A percentile compares a stretch with the other conserved stretches of the same genome.
phyloP scores from a whole-genome alignment of 805 yeast species.

The Millerago galiae region DNA sequence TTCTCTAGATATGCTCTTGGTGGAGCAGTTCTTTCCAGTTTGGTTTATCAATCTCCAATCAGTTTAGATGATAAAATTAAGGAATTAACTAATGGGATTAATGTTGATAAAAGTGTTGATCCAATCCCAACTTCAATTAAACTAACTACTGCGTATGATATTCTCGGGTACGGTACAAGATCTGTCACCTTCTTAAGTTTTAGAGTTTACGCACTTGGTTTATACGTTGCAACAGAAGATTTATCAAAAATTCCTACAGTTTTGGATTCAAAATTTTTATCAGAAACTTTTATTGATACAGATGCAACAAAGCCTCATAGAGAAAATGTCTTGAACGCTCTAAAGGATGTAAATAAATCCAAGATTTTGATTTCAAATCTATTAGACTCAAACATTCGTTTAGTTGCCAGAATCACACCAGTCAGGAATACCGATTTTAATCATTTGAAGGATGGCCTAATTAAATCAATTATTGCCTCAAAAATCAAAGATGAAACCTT shows the following conservation, averaged over 20 bases:
- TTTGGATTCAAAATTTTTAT: constrained; percentile 37
- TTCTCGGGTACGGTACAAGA: constrained; percentile 78
- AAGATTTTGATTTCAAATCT: constrained; percentile 48
- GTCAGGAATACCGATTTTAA: constrained; percentile 86
- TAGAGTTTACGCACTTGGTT: constrained; percentile 83
- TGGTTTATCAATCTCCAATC: background rate
- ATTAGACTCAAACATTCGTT: constrained; percentile 51
- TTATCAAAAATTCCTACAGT: constrained; percentile 32
- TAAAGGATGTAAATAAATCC: constrained; percentile 48
- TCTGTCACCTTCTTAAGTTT: constrained; percentile 75
- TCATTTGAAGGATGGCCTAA: constrained; percentile 84
- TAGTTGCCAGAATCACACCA: constrained; percentile 76
- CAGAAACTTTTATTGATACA: constrained; percentile 30
- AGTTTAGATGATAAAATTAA: constrained; percentile 9
- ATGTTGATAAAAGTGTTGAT: constrained; percentile 43
- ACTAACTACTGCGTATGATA: constrained; percentile 35
- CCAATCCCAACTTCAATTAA: constrained; percentile 28
- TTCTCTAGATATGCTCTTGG: background rate
- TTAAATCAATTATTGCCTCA: constrained; percentile 69
- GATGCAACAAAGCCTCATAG: constrained; percentile 28
- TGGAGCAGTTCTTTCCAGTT: background rate
- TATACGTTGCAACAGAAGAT: constrained; percentile 68
- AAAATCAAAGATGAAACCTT: constrained; percentile 41
- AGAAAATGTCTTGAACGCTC: constrained; percentile 35
- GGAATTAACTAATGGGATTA: constrained; percentile 25